These are phyloP conservation scores for Naegleria fowleri DNA, from an alignment of 208 protist species.

Conservation along the genomic window DNA sequence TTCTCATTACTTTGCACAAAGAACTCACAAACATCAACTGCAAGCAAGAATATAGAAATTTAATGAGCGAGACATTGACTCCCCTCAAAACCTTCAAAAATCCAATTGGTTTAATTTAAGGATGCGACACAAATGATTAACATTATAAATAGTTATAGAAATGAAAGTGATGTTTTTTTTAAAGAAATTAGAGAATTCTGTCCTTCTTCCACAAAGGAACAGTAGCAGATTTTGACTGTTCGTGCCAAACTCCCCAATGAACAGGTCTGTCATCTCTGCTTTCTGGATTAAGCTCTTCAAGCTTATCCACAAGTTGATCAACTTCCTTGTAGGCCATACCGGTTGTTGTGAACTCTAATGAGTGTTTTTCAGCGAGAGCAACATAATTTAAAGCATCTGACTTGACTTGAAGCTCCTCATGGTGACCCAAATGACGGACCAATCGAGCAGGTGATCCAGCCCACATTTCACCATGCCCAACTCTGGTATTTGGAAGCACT, in stretches of 20 bases:
- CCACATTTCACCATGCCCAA: constrained; percentile 78
- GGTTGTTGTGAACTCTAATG: background rate
- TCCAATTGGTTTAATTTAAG: too few relatives aligned
- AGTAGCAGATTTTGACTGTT: background rate
- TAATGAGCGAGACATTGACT: too few relatives aligned
- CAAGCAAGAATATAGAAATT: too few relatives aligned
- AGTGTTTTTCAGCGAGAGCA: background rate
- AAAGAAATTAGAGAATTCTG: background rate
- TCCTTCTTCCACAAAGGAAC: background rate
- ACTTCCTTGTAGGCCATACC: background rate
- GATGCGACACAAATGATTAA: too few relatives aligned
- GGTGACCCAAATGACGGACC: background rate
- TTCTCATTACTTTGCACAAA: too few relatives aligned
- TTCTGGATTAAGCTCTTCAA: background rate
- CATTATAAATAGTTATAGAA: too few relatives aligned
- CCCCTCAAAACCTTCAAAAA: too few relatives aligned
- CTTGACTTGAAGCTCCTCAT: background rate
- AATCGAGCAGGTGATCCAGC: constrained; percentile 63
- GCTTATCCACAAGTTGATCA: background rate
- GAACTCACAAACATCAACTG: too few relatives aligned
- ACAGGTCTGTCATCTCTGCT: background rate
- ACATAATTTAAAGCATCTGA: background rate
- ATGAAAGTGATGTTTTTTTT: too few relatives aligned
- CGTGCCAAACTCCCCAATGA: background rate
- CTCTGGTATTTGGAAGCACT: constrained; percentile 62